Base-by-base conservation (phyloP, 176 grass and related monocot species). In the Thinopyrum elongatum region DNA sequence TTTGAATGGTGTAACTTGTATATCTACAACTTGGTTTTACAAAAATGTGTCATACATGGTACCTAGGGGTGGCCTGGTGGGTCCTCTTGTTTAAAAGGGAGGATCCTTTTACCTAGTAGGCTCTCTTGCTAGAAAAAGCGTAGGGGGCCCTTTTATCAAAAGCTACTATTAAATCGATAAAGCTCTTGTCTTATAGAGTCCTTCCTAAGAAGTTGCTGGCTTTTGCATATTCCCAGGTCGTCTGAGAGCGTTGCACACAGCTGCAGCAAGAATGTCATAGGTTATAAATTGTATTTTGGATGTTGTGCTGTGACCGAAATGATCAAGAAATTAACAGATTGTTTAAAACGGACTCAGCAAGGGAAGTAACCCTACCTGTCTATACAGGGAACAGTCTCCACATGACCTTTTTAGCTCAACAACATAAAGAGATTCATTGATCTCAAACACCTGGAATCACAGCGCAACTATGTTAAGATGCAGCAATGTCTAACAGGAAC, bases 341-440 rank as follows among this genome's bases (percentile, higher is more conserved):
- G 66, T 67, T 77, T 65, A 28, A 76, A 61, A 86, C 33, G 64
- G 28, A 71, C 33, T 61, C 4, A 3, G 70, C 66, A 80, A 85
- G 73, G 66, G 58, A 35, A 47, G 75, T 55, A 30, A 77, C 47
- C 44, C 63, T 87, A 92, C 93, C 91, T 94, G 82, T 94, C 86
- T 88, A 69, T 98, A 98, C 10, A 95, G 86, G 4, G 78, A 87
- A 41, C 90, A 92, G 78, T 94, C 93, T 79, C 93, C 92, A 7
- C 82, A 92, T 84, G 88, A 88, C 86, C 83, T 94, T 80, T 88
- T 94, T 51, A 98, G 75, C 70, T 98, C 93, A 3, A 98, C 96
- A 83, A 94, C 91, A 80, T 91, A 94, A 65, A 95, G 84, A 79
- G 90, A 90, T 82, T 89, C 58, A 76, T 83, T 95, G 51, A 98